Conservation (phyloP, 805 yeast genomes). For the Candida stauntonica region DNA sequence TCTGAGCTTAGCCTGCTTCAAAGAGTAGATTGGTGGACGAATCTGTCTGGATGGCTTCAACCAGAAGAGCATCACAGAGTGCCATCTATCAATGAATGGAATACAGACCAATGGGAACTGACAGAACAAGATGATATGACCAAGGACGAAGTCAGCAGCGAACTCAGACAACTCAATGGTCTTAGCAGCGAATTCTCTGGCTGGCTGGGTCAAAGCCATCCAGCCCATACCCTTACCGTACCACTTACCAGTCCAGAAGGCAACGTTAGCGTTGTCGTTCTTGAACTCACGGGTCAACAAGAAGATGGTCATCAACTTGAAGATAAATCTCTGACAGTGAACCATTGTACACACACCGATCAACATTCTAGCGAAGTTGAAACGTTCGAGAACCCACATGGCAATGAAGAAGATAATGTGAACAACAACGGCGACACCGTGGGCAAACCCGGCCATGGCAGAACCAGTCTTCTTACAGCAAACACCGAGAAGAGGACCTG, state of each 20-base stretch:
- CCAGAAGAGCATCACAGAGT: conserved; percentile 98
- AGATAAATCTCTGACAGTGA: conserved; percentile 80
- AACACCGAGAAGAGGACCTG: conserved; percentile 91
- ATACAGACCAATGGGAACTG: conserved; percentile 84
- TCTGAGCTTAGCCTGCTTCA: conserved; percentile 93
- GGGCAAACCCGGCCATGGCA: conserved; percentile 91
- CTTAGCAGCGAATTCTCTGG: conserved; percentile 94
- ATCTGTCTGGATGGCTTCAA: conserved; percentile 94
- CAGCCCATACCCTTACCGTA: conserved; percentile 90
- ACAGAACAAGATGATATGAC: conserved; percentile 80
- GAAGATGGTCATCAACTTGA: conserved; percentile 75
- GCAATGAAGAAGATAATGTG: conserved; percentile 87
- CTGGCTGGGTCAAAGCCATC: conserved; percentile 92
- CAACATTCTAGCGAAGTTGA: conserved; percentile 81
- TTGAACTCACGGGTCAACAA: conserved; percentile 92
- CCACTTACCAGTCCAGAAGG: conserved; percentile 99
- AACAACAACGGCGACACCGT: conserved; percentile 86
- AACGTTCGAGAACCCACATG: conserved; percentile 96
- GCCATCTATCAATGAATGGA: conserved; percentile 95
- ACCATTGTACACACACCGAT: conserved; percentile 81
- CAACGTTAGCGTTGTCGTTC: conserved; percentile 92
- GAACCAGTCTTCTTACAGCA: conserved; percentile 98
- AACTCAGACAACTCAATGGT: conserved; percentile 91
- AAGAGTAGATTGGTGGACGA: conserved; percentile 95
- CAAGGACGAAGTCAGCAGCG: conserved; percentile 93